Percentiles rank a stretch among this genome's conserved stretches.
These are phyloP conservation scores for Amphirosellinia nigrospora DNA, from an alignment of 495 filamentous ascomycete species.

Conservation along the genomic window DNA sequence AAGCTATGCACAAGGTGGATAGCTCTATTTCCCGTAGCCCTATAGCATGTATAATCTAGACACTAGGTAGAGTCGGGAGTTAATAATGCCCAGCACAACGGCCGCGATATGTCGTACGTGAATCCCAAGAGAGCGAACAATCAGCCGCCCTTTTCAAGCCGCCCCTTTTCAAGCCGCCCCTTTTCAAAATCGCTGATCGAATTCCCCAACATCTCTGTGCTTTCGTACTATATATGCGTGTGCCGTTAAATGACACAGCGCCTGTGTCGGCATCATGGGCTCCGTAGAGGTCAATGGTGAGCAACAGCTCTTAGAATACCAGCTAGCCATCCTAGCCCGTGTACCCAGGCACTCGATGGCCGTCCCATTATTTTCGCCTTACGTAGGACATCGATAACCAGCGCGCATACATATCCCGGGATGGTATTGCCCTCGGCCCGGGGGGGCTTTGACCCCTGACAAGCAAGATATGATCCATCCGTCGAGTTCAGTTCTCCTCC, in stretches of 20 bases:
- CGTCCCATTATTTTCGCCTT: too few species aligned
- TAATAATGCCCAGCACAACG: too few species aligned
- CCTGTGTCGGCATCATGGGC: not conserved
- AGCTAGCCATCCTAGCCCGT: not conserved
- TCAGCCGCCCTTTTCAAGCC: not conserved
- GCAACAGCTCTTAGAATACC: not conserved
- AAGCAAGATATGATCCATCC: too few species aligned
- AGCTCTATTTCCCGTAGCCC: not conserved
- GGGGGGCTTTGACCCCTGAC: too few species aligned
- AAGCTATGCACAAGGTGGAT: not conserved
- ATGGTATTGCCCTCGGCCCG: too few species aligned
- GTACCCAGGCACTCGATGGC: too few species aligned
- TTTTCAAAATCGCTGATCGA: not conserved
- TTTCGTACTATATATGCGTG: not conserved
- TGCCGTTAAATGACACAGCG: not conserved
- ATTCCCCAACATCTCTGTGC: not conserved
- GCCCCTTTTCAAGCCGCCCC: too few species aligned
- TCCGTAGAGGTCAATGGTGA: not conserved
- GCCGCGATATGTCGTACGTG: not conserved
- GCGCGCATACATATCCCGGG: too few species aligned
- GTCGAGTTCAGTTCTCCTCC: too few species aligned
- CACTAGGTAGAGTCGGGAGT: too few species aligned
- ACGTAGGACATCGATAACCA: too few species aligned
- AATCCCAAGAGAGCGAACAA: not conserved
- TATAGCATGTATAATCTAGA: too few species aligned